Base-by-base conservation (phyloP, 2,329 filamentous ascomycete genomes). In the Thielaviopsis euricoi region DNA sequence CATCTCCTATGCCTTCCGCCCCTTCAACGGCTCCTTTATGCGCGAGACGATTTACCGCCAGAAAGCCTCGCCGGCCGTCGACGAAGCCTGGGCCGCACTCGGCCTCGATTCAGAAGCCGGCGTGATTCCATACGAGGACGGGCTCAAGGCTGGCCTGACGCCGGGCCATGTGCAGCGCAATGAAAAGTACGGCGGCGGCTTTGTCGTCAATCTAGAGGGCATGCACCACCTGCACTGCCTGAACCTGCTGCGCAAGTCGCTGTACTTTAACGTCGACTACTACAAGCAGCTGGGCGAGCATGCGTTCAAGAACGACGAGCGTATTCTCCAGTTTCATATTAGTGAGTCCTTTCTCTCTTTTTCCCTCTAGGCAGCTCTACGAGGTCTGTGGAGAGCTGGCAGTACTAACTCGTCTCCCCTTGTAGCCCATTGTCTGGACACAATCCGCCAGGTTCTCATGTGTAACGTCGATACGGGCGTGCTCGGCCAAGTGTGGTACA, bases 381-480 rank as follows among this genome's bases (percentile, higher is more conserved):
- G 3, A 25, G n/a, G n/a, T n/a, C n/a, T n/a, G n/a, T n/a, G n/a
- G n/a, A n/a, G n/a, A n/a, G n/a, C n/a, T n/a, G n/a, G n/a, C n/a
- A 50, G 13, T 12, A 29, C 29, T 60, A 55, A 33, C 54, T 13
- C 13, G 3, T 22, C 7, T 19, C 4, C 29, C 9, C 2, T 6
- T 7, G 9, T 53, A 77, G 75, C 76, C 5, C 80, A 84, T 61
- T 84, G 81, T 60, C 69, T 83, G 33, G 81, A 84, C 61, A 78
- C 77, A 3, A 60, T 84, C 51, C 76, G 80, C 0, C 80, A 84
- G 64, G 76, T 81, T 17, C 71, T 84, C 15, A 83, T 83, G 78
- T 84, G 81, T 66, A 78, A 75, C 26, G 71, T 77, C 21, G 81
- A 84, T 62, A 75, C 79, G 2, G 80, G 74, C 1, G 73, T 84